These are phyloP conservation scores for Platanus orientalis DNA, from an alignment of 164 flowering plant genomes.

Conservation along the genomic window DNA sequence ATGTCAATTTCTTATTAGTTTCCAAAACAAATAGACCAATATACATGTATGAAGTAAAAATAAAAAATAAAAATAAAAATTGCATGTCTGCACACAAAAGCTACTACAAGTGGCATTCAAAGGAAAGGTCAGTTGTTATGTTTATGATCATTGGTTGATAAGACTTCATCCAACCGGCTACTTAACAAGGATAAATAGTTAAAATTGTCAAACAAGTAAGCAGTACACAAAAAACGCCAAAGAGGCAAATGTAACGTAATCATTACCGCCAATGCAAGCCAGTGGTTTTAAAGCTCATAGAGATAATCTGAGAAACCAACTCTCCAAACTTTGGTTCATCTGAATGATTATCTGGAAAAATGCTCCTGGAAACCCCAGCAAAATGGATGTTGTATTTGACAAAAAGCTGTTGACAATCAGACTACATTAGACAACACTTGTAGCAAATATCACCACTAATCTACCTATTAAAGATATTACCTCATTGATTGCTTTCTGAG, in stretches of 20 bases:
- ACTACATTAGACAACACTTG: slow-evolving; percentile 4
- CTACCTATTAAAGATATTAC: slow-evolving; percentile 29
- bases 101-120: background rate
- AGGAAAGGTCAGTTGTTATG: background rate
- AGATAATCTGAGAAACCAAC: slow-evolving; percentile 77
- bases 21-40: background rate
- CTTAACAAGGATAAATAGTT: background rate
- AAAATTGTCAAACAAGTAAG: background rate
- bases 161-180: background rate
- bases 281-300: slow-evolving; percentile 72
- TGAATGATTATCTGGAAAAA: slow-evolving; percentile 42
- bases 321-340: slow-evolving; percentile 54
- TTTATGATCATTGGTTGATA: background rate
- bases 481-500: slow-evolving; percentile 96
- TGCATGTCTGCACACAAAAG: too few species aligned
- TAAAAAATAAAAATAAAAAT: background rate
- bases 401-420: slow-evolving; percentile 58
- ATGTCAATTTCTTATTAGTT: background rate
- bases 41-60: background rate
- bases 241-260: slow-evolving; percentile 5
- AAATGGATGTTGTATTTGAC: slow-evolving; percentile 93
- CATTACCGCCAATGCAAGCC: slow-evolving; percentile 93
- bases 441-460: background rate
- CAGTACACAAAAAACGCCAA: background rate
- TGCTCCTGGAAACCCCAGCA: slow-evolving; percentile 71